Evolutionary conservation across 1,284 basidiomycete genomes (phyloP), one percentile per base, ranked within the genome.

Genomic region (Apiotrichum laibachii): DNA sequence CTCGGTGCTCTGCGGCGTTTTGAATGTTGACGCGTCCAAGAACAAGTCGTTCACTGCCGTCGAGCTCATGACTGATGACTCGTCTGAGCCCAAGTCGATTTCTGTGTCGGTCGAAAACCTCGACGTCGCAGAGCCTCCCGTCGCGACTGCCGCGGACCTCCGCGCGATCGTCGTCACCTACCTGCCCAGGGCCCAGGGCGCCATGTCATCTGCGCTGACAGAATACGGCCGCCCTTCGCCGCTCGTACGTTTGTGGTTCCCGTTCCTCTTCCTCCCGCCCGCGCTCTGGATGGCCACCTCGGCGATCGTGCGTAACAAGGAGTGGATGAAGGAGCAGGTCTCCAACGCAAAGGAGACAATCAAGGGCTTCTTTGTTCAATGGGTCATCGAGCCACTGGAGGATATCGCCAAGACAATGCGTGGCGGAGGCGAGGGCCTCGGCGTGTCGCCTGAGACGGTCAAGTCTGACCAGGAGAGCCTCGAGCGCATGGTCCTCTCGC

Each of bases 401-500:
- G 89, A 86, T 13, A 87, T 98, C 22, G 75, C 91, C 11, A 85
- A 87, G 67, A 98, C 95, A 0, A 85, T 98, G 47, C 59, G 73
- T 52, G 70, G 72, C 6, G 77, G 78, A n/a, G 78, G 77, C 12
- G 75, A 78, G 53, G 77, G 77, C 0, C 61, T 76, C 13, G 90
- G 90, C 2, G 73, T 77, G 1, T 72, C 75, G 8, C 77, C 75
- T 5, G 72, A 71, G 13, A 78, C 73, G 10, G 76, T 79, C 51
- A 68, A 75, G 62, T 67, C 70, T 46, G 77, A 79, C 61, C 69
- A 75, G 56, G 74, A 95, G 88, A 92, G 89, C 22, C 82, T 99
- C 15, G 90, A 97, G 77, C 83, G 95, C 42, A 99, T 99, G 95
- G 86, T 92, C 5, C 77, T 92, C 1, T 84, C 89, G 34, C 84